A percentile compares a stretch with the other conserved stretches of the same genome.
These are phyloP conservation scores for Cyclaneusma minus DNA, from an alignment of 2,329 filamentous ascomycete genomes.

Conservation along the genomic window DNA sequence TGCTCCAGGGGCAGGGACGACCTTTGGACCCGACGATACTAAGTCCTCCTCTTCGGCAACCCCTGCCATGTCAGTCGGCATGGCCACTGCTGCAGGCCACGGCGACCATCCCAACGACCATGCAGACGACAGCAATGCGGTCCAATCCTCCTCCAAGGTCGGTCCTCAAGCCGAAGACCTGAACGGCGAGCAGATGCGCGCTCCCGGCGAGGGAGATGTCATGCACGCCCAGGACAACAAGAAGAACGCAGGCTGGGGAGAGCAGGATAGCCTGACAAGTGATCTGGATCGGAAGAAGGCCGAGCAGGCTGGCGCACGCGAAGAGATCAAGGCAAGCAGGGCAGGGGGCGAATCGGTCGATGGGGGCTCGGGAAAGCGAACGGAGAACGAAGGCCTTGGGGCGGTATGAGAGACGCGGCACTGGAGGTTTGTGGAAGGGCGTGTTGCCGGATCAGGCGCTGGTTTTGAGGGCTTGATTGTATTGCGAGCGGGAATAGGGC, in stretches of 20 bases:
- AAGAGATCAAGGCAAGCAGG: constrained; percentile 13
- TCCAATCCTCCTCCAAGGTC: constrained; percentile 9
- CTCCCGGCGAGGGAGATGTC: constrained; percentile 15
- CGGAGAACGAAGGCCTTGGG: constrained; percentile 14
- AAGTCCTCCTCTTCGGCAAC: constrained; percentile 11
- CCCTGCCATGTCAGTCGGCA: constrained; percentile 12
- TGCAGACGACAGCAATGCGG: constrained; percentile 13
- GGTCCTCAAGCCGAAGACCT: constrained; percentile 17
- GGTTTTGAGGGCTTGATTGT: too few species aligned
- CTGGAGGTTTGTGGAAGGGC: too few species aligned
- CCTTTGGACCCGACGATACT: constrained; percentile 11
- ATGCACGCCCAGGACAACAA: constrained; percentile 18
- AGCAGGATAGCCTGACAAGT: constrained; percentile 14
- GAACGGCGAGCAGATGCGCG: constrained; percentile 17
- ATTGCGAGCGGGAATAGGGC: too few species aligned
- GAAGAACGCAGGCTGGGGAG: constrained; percentile 17
- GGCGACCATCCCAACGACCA: constrained; percentile 16
- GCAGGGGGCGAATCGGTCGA: constrained; percentile 13
- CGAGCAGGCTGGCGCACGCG: constrained; percentile 16
- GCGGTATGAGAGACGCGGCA: constrained; percentile 13
- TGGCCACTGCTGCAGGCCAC: constrained; percentile 16
- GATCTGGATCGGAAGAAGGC: constrained; percentile 17
- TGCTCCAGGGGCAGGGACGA: constrained; percentile 10
- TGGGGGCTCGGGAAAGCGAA: constrained; percentile 14
- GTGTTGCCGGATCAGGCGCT: too few species aligned